These are phyloP conservation scores for Castanea sativa DNA, from an alignment of 306 rosid species.

Conservation along the genomic window DNA sequence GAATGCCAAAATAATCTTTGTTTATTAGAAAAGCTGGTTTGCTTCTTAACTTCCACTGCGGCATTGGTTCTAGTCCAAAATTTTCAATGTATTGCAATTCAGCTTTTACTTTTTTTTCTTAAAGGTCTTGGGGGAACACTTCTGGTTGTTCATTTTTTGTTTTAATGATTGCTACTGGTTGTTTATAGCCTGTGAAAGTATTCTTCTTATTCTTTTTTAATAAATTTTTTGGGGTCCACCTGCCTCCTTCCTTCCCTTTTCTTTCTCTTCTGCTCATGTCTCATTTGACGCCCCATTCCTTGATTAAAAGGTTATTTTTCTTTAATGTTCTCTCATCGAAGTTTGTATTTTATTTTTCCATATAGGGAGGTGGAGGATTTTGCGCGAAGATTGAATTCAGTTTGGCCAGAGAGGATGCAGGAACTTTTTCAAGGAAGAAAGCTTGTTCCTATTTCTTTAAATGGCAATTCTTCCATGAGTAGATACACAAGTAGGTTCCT, in stretches of 20 bases:
- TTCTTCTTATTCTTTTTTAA: too few relatives aligned
- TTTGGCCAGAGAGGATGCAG: conserved; percentile 91
- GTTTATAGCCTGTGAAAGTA: background rate
- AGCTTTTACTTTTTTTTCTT: background rate
- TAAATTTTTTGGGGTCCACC: too few relatives aligned
- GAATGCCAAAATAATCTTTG: background rate
- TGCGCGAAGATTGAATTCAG: conserved; percentile 81
- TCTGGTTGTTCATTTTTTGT: too few relatives aligned
- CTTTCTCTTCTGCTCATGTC: background rate
- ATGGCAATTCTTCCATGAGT: conserved; percentile 52
- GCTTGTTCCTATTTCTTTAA: conserved; percentile 54
- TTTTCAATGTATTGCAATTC: background rate
- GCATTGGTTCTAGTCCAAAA: background rate
- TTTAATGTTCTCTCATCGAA: background rate
- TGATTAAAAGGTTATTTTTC: background rate
- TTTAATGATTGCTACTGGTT: background rate
- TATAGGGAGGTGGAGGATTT: conserved; percentile 92
- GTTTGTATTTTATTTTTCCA: background rate
- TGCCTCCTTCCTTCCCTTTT: background rate
- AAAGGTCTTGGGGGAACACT: background rate
- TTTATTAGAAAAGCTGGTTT: background rate
- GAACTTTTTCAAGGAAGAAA: conserved; percentile 78
- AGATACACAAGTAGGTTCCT: conserved; percentile 53
- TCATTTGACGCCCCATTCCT: background rate
- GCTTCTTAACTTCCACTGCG: background rate